Conservation (phyloP, 192 early-diverging fungal species). For the Umbelopsis sp. region DNA sequence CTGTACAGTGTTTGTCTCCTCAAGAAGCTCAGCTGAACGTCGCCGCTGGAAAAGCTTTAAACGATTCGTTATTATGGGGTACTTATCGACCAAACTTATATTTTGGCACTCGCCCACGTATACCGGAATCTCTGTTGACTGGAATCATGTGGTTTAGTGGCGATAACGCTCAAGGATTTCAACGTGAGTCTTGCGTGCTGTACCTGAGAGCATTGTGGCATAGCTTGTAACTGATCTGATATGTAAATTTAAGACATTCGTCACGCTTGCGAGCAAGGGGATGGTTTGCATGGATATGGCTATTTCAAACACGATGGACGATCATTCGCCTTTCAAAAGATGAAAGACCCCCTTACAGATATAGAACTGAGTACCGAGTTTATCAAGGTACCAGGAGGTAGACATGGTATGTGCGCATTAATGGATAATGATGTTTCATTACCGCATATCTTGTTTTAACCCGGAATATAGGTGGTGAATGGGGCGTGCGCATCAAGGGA, state of each 20-base stretch:
- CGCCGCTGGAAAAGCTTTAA: constrained; percentile 19
- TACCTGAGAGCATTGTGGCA: not conserved
- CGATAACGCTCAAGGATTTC: constrained; percentile 55
- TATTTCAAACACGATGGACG: constrained; percentile 89
- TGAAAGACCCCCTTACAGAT: constrained; percentile 68
- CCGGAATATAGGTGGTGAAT: constrained; percentile 63
- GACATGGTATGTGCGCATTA: constrained; percentile 46
- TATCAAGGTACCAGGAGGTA: constrained; percentile 67
- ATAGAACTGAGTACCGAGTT: constrained; percentile 74
- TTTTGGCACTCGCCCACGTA: constrained; percentile 85
- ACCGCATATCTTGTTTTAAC: constrained; percentile 34
- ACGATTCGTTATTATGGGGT: constrained; percentile 76
- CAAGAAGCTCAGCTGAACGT: constrained; percentile 5
- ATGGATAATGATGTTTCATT: constrained; percentile 37
- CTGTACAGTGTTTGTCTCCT: constrained; percentile 4
- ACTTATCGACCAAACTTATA: constrained; percentile 92
- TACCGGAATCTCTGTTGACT: constrained; percentile 77
- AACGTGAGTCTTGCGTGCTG: constrained; percentile 39
- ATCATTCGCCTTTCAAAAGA: constrained; percentile 73
- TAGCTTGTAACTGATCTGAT: constrained; percentile 1
- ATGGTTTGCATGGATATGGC: constrained; percentile 78
- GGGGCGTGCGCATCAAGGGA: constrained; percentile 80
- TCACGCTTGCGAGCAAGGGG: constrained; percentile 91
- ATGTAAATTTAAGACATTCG: constrained; percentile 68
- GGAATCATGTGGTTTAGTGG: constrained; percentile 94